A percentile compares a stretch with the other conserved stretches of the same genome.
phyloP scores from a whole-genome alignment of 257 asterid species.

The Thymus quinquecostatus region DNA sequence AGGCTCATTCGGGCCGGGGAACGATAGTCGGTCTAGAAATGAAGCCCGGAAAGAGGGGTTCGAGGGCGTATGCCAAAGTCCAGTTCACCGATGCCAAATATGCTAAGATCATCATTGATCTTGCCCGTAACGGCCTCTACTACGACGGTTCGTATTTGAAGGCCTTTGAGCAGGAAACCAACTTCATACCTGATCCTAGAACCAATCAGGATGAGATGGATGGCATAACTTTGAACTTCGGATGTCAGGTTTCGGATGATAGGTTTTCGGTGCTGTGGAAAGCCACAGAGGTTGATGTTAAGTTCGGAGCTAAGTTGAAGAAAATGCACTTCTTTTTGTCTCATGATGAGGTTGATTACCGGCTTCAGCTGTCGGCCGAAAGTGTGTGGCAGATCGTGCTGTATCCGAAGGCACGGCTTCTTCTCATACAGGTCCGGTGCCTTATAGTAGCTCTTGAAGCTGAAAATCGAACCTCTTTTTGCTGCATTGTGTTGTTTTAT shows the following conservation, averaged over 20 bases:
- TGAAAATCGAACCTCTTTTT: not conserved
- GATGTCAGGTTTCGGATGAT: slow-evolving; percentile 62
- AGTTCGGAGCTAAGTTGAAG: slow-evolving; percentile 67
- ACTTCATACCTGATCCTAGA: slow-evolving; percentile 41
- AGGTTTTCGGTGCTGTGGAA: slow-evolving; percentile 63
- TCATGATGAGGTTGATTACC: slow-evolving; percentile 41
- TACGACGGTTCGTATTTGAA: slow-evolving; percentile 59
- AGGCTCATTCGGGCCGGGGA: slow-evolving; percentile 48
- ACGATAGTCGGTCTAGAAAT: slow-evolving; percentile 67
- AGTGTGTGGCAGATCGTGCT: slow-evolving; percentile 76
- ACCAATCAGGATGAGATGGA: slow-evolving; percentile 44
- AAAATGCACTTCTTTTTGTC: slow-evolving; percentile 51
- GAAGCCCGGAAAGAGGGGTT: slow-evolving; percentile 44
- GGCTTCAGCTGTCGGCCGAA: slow-evolving; percentile 75
- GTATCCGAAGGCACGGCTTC: slow-evolving; percentile 38
- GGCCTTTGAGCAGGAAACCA: slow-evolving; percentile 47
- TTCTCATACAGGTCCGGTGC: slow-evolving; percentile 72
- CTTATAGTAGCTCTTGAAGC: not conserved
- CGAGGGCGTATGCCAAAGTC: slow-evolving; percentile 72
- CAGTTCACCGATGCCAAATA: slow-evolving; percentile 43
- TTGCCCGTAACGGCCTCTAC: slow-evolving; percentile 45
- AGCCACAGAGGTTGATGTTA: slow-evolving; percentile 39
- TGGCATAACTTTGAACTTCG: slow-evolving; percentile 51
- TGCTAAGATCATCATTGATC: slow-evolving; percentile 45
- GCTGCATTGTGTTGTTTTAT: not conserved